phyloP scores from a whole-genome alignment of 2,329 filamentous ascomycete genomes.

The Fusarium chaquense region DNA sequence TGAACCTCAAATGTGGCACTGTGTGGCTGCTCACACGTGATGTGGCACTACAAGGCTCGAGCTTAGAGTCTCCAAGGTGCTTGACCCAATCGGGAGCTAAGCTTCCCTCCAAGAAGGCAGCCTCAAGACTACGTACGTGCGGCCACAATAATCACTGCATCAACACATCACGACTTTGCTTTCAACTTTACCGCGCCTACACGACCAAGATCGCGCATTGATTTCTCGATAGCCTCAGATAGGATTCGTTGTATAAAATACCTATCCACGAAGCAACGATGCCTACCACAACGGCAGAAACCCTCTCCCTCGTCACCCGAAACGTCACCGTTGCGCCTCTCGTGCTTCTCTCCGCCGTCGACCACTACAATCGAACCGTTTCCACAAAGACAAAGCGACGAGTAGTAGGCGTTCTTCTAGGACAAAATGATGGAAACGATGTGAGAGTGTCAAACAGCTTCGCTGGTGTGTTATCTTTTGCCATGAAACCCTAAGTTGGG shows the following conservation, averaged over 20 bases:
- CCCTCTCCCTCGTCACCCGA: constrained; percentile 91
- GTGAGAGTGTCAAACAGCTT: constrained; percentile 99
- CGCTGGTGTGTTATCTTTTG: constrained; percentile 72
- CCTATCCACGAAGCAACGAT: constrained; percentile 65
- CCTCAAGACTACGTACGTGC: constrained; percentile 51
- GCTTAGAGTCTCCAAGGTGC: constrained; percentile 29
- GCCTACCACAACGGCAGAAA: constrained; percentile 97
- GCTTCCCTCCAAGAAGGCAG: constrained; percentile 49
- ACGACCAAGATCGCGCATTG: constrained; percentile 38
- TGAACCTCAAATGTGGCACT: constrained; percentile 25
- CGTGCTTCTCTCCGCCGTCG: constrained; percentile 96
- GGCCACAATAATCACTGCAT: constrained; percentile 40
- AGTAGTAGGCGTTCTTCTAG: constrained; percentile 93
- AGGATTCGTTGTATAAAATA: constrained; percentile 30
- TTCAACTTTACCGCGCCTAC: constrained; percentile 32
- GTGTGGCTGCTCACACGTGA: constrained; percentile 38
- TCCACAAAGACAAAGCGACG: constrained; percentile 87
- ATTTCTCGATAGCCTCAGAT: constrained; percentile 1
- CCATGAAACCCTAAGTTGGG: constrained; percentile 8
- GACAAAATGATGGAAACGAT: constrained; percentile 95
- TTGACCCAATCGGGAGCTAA: constrained; percentile 49
- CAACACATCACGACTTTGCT: constrained; percentile 38
- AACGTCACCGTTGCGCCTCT: constrained; percentile 97
- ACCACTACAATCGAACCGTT: constrained; percentile 95
- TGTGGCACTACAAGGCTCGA: constrained; percentile 33